These are phyloP conservation scores for Sabuloglossum arenarium DNA, from an alignment of 495 filamentous ascomycete species.

Conservation along the genomic window DNA sequence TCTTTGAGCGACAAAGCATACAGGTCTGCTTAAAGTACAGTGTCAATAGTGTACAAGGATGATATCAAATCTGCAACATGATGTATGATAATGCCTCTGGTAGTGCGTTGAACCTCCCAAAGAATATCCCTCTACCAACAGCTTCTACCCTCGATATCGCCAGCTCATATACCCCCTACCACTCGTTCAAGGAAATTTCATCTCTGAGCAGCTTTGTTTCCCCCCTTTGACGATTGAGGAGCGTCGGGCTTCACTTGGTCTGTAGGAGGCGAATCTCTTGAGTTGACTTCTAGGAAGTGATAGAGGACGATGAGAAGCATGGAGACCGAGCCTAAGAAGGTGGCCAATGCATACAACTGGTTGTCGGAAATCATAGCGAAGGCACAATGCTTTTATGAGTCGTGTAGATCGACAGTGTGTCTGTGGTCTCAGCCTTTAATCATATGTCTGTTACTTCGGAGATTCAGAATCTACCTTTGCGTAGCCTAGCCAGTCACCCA, in stretches of 20 bases:
- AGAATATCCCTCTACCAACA: background rate
- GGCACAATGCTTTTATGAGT: background rate
- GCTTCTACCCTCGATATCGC: background rate
- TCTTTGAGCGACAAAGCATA: too few relatives aligned
- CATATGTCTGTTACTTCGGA: background rate
- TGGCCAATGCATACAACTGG: conserved; percentile 41
- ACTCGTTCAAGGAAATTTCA: background rate
- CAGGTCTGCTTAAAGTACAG: background rate
- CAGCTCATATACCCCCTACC: background rate
- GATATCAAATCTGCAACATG: background rate
- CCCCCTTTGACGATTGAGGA: background rate
- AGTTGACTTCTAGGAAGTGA: conserved; percentile 94
- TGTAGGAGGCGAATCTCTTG: conserved; percentile 24
- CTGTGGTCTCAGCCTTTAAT: background rate
- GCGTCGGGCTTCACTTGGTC: background rate
- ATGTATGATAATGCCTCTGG: background rate
- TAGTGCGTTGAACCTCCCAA: background rate
- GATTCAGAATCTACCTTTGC: background rate
- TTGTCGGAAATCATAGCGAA: conserved; percentile 23
- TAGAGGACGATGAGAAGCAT: conserved; percentile 92
- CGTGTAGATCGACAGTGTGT: background rate
- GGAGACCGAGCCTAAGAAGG: conserved; percentile 76
- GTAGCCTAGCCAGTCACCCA: background rate
- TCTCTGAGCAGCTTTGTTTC: background rate
- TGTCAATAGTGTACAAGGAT: background rate